Evolutionary conservation across 768 basidiomycete species (phyloP).

Genomic region (Lepiota brunneoincarnata): DNA sequence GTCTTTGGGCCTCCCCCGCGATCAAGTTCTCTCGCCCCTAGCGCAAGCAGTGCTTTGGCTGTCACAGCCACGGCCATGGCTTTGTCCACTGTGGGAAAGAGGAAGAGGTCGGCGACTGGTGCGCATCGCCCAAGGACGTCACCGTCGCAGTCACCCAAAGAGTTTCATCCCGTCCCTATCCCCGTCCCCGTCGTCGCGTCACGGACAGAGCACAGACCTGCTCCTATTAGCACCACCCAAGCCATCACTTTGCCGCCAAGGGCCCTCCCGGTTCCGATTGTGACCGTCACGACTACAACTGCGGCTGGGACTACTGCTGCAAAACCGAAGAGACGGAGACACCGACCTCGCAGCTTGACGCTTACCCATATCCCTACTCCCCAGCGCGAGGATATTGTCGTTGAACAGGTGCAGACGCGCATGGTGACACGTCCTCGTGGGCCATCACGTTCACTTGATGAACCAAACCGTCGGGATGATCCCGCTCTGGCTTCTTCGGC

Average conservation of each 20-base stretch:
- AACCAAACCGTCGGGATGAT: too few species aligned
- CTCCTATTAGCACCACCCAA: not conserved
- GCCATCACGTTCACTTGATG: slow-evolving; percentile 1
- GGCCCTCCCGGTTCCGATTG: not conserved
- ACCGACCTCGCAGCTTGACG: slow-evolving; percentile 16
- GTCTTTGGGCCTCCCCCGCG: slow-evolving; percentile 28
- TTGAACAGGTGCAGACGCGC: slow-evolving; percentile 1
- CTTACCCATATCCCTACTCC: slow-evolving; percentile 5
- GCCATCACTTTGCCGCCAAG: not conserved
- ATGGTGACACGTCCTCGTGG: not conserved
- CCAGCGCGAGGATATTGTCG: not conserved
- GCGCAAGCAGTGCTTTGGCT: not conserved
- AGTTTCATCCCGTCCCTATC: not conserved
- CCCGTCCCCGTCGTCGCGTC: too few species aligned
- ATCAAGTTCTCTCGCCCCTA: not conserved
- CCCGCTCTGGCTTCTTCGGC: not conserved
- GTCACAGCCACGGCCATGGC: not conserved
- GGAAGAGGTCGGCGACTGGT: not conserved
- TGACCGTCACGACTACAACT: not conserved
- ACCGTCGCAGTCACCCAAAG: not conserved
- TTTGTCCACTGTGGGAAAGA: not conserved
- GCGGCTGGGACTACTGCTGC: not conserved
- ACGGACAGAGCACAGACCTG: not conserved
- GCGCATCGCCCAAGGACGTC: not conserved
- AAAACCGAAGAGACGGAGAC: slow-evolving; percentile 4